Evolutionary conservation across 2,329 filamentous ascomycete genomes (phyloP), one percentile per base, ranked within the genome.

Genomic region (Lecanoromycetidae sp.): DNA sequence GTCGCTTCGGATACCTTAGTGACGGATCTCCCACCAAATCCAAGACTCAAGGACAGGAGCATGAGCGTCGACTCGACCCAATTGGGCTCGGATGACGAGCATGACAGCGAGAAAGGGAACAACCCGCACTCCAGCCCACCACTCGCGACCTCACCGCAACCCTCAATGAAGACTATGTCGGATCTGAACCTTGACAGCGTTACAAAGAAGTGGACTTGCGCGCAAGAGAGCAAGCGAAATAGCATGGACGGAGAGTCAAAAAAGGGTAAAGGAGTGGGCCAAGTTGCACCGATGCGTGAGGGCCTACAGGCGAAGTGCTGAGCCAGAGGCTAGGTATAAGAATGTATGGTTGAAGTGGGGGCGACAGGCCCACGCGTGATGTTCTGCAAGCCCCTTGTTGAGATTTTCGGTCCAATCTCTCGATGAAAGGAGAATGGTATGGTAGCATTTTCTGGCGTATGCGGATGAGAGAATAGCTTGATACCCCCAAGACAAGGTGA

Each of bases 101-200:
- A 41, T n/a, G 35, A 32, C 19, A 23, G 5, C 10, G 13, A 13
- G 23, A 25, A 33, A 9, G 35, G 9, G 4, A 26, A 20, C 4
- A 42, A 15, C 27, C 26, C 23, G 9, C 30, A 23, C 5, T 10
- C 20, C 5, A 47, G 45, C 13, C 45, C 45, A 9, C 17, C 30
- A 29, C 23, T 47, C 9, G 37, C 45, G 5, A 42, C 45, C 5
- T 47, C 45, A 9, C 45, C 45, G 17, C 26, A 12, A 10, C 19
- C 33, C 26, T 47, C 45, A 20, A 30, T 27, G 20, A 22, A 41
- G 8, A 12, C 20, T 5, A 34, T 27, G 29, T 27, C 45, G 25
- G 38, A 26, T 22, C 30, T 42, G 3, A 47, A 19, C n/a, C 25
- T 47, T 9, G 35, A 47, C 25, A 32, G 19, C 7, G 45, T 47